These are phyloP conservation scores for Heliamphora exappendiculata DNA, from an alignment of 148 eudicot genomes.

Conservation along the genomic window DNA sequence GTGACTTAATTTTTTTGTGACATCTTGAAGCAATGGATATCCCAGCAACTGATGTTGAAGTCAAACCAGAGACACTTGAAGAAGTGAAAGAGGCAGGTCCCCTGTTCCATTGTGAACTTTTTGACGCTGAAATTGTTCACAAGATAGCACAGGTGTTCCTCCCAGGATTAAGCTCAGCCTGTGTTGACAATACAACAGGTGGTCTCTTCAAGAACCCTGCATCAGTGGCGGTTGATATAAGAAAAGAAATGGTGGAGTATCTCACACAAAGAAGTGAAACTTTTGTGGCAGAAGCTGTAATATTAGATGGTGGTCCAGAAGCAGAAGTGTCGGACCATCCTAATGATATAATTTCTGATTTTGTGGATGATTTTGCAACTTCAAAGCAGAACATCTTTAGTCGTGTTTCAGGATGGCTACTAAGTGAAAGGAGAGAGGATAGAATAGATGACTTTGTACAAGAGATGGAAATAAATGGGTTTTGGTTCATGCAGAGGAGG, in stretches of 20 bases:
- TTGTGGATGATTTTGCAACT: slow-evolving; percentile 66
- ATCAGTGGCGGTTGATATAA: slow-evolving; percentile 69
- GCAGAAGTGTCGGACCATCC: slow-evolving; percentile 53
- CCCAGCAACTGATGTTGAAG: slow-evolving; percentile 42
- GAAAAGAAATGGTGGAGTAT: slow-evolving; percentile 85
- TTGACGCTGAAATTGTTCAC: slow-evolving; percentile 58
- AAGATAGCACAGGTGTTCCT: slow-evolving; percentile 72
- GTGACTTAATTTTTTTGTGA: neutral
- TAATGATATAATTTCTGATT: slow-evolving; percentile 54
- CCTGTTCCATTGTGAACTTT: slow-evolving; percentile 52
- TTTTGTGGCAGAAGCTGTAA: slow-evolving; percentile 74
- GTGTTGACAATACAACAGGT: slow-evolving; percentile 90
- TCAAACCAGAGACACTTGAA: slow-evolving; percentile 52
- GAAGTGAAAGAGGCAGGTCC: slow-evolving; percentile 47
- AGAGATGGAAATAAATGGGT: slow-evolving; percentile 83
- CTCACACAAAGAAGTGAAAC: slow-evolving; percentile 59
- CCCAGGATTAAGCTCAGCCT: slow-evolving; percentile 81
- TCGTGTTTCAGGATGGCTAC: slow-evolving; percentile 75
- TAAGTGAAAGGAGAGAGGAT: slow-evolving; percentile 85
- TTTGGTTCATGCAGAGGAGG: slow-evolving; percentile 83
- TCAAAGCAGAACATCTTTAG: slow-evolving; percentile 67
- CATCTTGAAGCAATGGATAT: slow-evolving; percentile 41
- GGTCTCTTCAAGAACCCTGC: slow-evolving; percentile 67
- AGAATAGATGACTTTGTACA: slow-evolving; percentile 83
- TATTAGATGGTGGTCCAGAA: slow-evolving; percentile 53